Evolutionary conservation across 2,329 filamentous ascomycete species (phyloP).

Genomic region (Trichophyton simii): DNA sequence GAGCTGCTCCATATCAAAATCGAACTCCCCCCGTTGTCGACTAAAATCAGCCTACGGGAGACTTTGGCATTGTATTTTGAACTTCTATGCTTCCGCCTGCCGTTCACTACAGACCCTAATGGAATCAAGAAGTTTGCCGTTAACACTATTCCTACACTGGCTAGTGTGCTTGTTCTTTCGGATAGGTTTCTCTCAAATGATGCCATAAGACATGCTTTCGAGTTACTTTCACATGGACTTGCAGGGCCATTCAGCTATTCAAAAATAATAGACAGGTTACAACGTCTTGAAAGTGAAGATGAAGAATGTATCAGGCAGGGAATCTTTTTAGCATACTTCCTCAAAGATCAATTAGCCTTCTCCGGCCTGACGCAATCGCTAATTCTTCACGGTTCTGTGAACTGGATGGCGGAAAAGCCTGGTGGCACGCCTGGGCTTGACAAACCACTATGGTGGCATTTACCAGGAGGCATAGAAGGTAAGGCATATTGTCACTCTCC

Average conservation of each 20-base stretch:
- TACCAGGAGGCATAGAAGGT: constrained; percentile 32
- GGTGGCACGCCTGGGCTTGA: constrained; percentile 11
- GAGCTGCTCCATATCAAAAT: constrained; percentile 19
- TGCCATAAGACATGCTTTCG: background rate
- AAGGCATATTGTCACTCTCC: background rate
- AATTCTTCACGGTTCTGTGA: constrained; percentile 26
- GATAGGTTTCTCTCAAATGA: constrained; percentile 9
- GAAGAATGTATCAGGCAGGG: constrained; percentile 31
- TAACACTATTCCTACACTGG: constrained; percentile 9
- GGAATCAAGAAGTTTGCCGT: constrained; percentile 3
- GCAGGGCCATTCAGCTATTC: background rate
- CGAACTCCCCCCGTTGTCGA: constrained; percentile 22
- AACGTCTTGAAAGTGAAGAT: constrained; percentile 20
- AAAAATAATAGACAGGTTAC: constrained; percentile 13
- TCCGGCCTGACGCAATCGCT: constrained; percentile 25
- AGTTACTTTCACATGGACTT: background rate
- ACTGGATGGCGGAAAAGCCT: constrained; percentile 24
- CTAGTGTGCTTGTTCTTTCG: constrained; percentile 10
- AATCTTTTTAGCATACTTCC: constrained; percentile 25
- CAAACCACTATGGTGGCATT: constrained; percentile 25
- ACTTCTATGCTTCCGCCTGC: background rate
- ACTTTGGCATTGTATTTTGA: constrained; percentile 9
- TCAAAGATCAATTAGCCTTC: constrained; percentile 20
- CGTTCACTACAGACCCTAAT: background rate
- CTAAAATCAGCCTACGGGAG: constrained; percentile 6